Evolutionary conservation across 192 early-diverging fungal genomes (phyloP).

Genomic region (Coemansia sp.): DNA sequence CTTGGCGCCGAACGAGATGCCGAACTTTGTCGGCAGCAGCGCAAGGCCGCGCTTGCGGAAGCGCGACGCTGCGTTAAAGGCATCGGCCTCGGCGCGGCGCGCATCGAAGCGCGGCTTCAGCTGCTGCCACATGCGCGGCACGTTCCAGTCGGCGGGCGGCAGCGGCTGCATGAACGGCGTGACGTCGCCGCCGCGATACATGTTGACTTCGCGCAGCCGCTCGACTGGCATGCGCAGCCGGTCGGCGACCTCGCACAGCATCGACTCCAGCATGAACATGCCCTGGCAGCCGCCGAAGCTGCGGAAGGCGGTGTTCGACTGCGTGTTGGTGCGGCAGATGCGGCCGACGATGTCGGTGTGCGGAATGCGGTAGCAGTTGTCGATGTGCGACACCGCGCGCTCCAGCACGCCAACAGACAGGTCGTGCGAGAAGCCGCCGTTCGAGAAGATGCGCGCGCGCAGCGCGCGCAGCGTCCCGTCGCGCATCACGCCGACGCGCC

Average conservation of each 20-base stretch:
- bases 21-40: slow-evolving; percentile 82
- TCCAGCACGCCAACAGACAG: slow-evolving; percentile 70
- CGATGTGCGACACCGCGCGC: slow-evolving; percentile 70
- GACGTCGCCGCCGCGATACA: slow-evolving; percentile 68
- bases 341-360: slow-evolving; percentile 65
- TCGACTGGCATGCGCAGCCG: slow-evolving; percentile 63
- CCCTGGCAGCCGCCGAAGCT: slow-evolving; percentile 87
- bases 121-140: slow-evolving; percentile 70
- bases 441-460: slow-evolving; percentile 61
- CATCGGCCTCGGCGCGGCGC: slow-evolving; percentile 61
- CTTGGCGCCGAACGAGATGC: slow-evolving; percentile 73
- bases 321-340: slow-evolving; percentile 79
- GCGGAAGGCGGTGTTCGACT: slow-evolving; percentile 86
- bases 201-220: slow-evolving; percentile 65
- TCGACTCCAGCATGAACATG: slow-evolving; percentile 78
- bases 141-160: slow-evolving; percentile 63
- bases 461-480: slow-evolving; percentile 68
- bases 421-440: slow-evolving; percentile 69
- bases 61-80: slow-evolving; percentile 68
- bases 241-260: slow-evolving; percentile 78
- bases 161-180: slow-evolving; percentile 74
- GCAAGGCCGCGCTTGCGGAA: slow-evolving; percentile 80
- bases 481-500: slow-evolving; percentile 70
- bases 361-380: slow-evolving; percentile 81
- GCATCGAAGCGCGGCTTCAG: slow-evolving; percentile 57